Evolutionary conservation across 2,329 filamentous ascomycete species (phyloP), one percentile per base, ranked within the genome.

Genomic region (Monosporascus cannonballus): DNA sequence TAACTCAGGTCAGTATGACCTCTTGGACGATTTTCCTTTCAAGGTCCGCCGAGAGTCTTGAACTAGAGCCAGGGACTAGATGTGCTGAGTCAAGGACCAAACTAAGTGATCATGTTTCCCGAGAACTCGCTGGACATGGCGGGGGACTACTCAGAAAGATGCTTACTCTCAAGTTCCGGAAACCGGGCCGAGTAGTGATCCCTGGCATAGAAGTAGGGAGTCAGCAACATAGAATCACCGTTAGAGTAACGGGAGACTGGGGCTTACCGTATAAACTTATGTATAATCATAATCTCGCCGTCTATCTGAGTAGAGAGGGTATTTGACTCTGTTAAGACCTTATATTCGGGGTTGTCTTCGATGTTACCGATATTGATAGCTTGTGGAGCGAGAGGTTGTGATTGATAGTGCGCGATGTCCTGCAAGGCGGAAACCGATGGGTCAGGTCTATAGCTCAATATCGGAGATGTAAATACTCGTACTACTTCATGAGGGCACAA

Each of bases 141-240:
- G 9, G 30, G 30, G 9, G 30, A 34, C 30, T 5, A 5, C 30
- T 34, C 30, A 5, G 22, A 17, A n/a, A 17, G 20, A 25, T 27
- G 15, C 42, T 25, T 46, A 20, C 81, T 81, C 70, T 99, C 94
- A 41, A 99, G 81, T 71, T 96, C 93, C 0, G 94, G 93, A 64
- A 97, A 99, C 55, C 93, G 84, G 18, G 88, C 80, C 9, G 92
- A 96, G 73, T 99, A 99, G 71, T 96, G 90, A 65, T 99, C 94
- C 64, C 93, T 84, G 54, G 96, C n/a, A 17, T 46, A 17, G 25
- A n/a, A 27, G 11, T 25, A 17, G 22, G 2, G 3, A 46, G 42
- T 46, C 22, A 46, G 42, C 22, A 46, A 34, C 8, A n/a, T n/a
- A 27, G 20, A 22, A 27, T n/a, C 5, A 7, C 14, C 42, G 15